Conservation (phyloP, 1,284 basidiomycete genomes). For the Irpex sp. region DNA sequence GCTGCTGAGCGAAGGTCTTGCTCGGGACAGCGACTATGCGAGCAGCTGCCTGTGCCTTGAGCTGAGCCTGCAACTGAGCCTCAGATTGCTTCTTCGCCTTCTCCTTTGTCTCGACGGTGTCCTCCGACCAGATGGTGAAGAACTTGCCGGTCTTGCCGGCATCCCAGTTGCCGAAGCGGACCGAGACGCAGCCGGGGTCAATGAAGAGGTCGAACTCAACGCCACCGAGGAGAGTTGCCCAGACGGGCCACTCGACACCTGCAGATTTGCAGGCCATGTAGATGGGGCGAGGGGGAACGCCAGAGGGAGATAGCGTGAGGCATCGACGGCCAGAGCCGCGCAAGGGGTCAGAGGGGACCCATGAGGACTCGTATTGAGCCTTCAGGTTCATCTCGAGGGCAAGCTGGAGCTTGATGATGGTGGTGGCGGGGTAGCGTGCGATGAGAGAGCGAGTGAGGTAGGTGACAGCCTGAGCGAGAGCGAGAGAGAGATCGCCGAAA, state of each 20-base stretch:
- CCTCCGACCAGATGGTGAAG: slow-evolving; percentile 64
- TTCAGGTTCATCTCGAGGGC: slow-evolving; percentile 68
- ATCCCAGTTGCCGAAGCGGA: slow-evolving; percentile 48
- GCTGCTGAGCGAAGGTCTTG: slow-evolving; percentile 70
- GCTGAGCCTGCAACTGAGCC: slow-evolving; percentile 32
- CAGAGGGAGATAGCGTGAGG: slow-evolving; percentile 65
- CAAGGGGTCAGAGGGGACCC: slow-evolving; percentile 59
- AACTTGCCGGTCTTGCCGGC: slow-evolving; percentile 36
- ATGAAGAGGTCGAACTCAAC: slow-evolving; percentile 74
- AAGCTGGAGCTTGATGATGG: slow-evolving; percentile 63
- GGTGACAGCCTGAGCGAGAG: slow-evolving; percentile 67
- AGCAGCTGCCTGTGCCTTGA: slow-evolving; percentile 22
- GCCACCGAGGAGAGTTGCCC: slow-evolving; percentile 65
- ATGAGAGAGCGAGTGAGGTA: slow-evolving; percentile 67
- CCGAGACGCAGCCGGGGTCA: slow-evolving; percentile 70
- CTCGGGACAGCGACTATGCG: slow-evolving; percentile 17
- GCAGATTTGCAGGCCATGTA: slow-evolving; percentile 65
- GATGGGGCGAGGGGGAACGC: slow-evolving; percentile 64
- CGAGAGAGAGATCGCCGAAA: slow-evolving; percentile 51
- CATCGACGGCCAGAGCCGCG: slow-evolving; percentile 69
- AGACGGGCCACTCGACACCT: slow-evolving; percentile 72
- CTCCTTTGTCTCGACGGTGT: slow-evolving; percentile 17
- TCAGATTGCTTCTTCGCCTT: slow-evolving; percentile 27
- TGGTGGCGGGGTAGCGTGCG: slow-evolving; percentile 48
- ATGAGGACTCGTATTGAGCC: slow-evolving; percentile 60